phyloP scores from a whole-genome alignment of 116 monocot genomes.

The Phalaenopsis hybrid region DNA sequence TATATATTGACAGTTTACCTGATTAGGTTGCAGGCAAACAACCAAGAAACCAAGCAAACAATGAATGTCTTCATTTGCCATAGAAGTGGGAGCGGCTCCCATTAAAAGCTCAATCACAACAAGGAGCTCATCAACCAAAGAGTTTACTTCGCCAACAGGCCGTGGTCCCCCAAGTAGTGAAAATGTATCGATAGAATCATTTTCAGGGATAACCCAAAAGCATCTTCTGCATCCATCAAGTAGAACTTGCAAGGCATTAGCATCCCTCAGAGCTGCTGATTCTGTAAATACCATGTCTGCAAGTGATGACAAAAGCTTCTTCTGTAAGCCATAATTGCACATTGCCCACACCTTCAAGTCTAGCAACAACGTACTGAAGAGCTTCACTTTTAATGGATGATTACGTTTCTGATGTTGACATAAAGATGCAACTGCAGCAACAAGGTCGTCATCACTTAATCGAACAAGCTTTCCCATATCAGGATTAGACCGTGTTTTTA shows the following conservation, averaged over 20 bases:
- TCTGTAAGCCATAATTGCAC: slow-evolving; percentile 88
- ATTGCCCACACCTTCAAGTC: slow-evolving; percentile 91
- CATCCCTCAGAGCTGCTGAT: slow-evolving; percentile 74
- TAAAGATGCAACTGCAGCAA: slow-evolving; percentile 74
- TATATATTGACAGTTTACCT: slow-evolving; percentile 34
- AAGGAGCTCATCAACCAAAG: slow-evolving; percentile 93
- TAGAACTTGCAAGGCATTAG: slow-evolving; percentile 90
- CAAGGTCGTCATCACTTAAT: slow-evolving; percentile 74
- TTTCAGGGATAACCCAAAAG: slow-evolving; percentile 79
- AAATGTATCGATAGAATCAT: slow-evolving; percentile 64
- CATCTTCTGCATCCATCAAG: slow-evolving; percentile 97
- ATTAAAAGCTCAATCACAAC: slow-evolving; percentile 85
- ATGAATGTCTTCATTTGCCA: slow-evolving; percentile 64
- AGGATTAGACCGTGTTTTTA: slow-evolving; percentile 43
- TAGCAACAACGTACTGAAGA: slow-evolving; percentile 75
- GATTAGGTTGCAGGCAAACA: slow-evolving; percentile 92
- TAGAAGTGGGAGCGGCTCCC: slow-evolving; percentile 58
- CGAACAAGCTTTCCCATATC: slow-evolving; percentile 35
- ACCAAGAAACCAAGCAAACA: slow-evolving; percentile 80
- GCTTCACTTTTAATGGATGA: slow-evolving; percentile 73
- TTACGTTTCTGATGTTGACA: slow-evolving; percentile 79
- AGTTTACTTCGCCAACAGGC: slow-evolving; percentile 79
- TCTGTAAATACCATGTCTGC: slow-evolving; percentile 99
- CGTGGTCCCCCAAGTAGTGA: slow-evolving; percentile 42
- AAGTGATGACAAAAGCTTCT: slow-evolving; percentile 95